Conservation (phyloP, 257 asterid genomes). For the Salvia rosmarinus region DNA sequence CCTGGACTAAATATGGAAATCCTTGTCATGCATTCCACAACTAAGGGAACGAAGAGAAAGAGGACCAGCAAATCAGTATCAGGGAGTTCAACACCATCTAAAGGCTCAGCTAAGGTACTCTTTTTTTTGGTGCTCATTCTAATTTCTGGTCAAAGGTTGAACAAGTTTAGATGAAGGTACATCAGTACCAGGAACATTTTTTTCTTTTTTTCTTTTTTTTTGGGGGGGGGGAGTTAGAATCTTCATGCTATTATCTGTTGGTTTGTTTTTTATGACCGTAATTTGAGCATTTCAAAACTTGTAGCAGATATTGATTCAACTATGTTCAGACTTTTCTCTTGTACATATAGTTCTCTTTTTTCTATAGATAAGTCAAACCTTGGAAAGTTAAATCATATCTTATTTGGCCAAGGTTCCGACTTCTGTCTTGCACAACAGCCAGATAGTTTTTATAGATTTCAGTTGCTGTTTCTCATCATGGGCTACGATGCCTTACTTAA, state of each 20-base stretch:
- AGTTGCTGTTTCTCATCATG: background rate
- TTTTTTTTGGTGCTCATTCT: background rate
- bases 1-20: conserved; percentile 25
- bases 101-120: conserved; percentile 71
- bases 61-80: conserved; percentile 60
- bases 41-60: conserved; percentile 79
- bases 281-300: background rate
- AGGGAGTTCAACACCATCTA: conserved; percentile 57
- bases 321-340: background rate
- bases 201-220: too few relatives aligned
- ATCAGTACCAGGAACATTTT: background rate
- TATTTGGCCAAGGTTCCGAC: conserved; percentile 1
- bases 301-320: background rate
- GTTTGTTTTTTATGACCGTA: conserved; percentile 5
- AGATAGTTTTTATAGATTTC: background rate
- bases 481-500: conserved; percentile 1
- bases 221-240: background rate
- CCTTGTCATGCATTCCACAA: conserved; percentile 33
- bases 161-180: conserved; percentile 8
- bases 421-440: background rate
- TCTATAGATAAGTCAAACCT: background rate
- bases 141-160: conserved; percentile 16
- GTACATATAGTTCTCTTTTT: background rate
- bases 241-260: background rate
- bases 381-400: background rate